Percentiles rank a stretch among this genome's conserved stretches.
Conservation (phyloP, 208 protist genomes). For the Angomonas ambiguus region DNA sequence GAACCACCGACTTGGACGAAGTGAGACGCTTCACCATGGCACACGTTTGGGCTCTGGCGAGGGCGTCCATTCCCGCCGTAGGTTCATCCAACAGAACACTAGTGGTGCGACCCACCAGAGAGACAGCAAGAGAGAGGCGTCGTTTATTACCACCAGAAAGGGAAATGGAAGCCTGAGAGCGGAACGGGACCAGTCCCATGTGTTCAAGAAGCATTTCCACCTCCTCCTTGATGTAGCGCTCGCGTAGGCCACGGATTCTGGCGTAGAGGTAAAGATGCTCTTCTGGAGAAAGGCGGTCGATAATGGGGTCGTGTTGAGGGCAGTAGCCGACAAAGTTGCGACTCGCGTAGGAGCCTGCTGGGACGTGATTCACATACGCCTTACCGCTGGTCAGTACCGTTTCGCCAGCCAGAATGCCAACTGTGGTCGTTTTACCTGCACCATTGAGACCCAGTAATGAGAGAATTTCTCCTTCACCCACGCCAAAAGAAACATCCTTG, state of each 20-base stretch:
- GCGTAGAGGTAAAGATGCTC: constrained; percentile 93
- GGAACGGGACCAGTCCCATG: constrained; percentile 44
- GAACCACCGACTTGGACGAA: constrained; percentile 49
- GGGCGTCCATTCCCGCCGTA: constrained; percentile 85
- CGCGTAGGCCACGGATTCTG: constrained; percentile 52
- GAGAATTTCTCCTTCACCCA: constrained; percentile 76
- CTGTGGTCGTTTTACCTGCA: constrained; percentile 88
- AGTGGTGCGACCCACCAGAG: constrained; percentile 81
- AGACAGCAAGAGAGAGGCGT: constrained; percentile 81
- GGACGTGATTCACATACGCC: constrained; percentile 57
- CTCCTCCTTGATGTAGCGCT: constrained; percentile 37
- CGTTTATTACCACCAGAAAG: constrained; percentile 88
- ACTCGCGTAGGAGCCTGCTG: constrained; percentile 25
- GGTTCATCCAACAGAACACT: constrained; percentile 87
- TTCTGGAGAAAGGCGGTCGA: constrained; percentile 80
- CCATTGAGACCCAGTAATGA: constrained; percentile 90
- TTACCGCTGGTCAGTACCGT: constrained; percentile 59
- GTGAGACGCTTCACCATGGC: constrained; percentile 65
- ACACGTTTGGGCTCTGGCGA: constrained; percentile 72
- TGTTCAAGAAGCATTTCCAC: constrained; percentile 41
- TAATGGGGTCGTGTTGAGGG: constrained; percentile 94
- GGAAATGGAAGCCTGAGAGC: constrained; percentile 31
- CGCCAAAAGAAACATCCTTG: constrained; percentile 62
- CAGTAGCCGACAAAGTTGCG: constrained; percentile 90
- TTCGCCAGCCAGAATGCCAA: constrained; percentile 82